Percentiles rank a stretch among this genome's conserved stretches.
Conservation (phyloP, 768 basidiomycete species). For the Tulasnella sp. region DNA sequence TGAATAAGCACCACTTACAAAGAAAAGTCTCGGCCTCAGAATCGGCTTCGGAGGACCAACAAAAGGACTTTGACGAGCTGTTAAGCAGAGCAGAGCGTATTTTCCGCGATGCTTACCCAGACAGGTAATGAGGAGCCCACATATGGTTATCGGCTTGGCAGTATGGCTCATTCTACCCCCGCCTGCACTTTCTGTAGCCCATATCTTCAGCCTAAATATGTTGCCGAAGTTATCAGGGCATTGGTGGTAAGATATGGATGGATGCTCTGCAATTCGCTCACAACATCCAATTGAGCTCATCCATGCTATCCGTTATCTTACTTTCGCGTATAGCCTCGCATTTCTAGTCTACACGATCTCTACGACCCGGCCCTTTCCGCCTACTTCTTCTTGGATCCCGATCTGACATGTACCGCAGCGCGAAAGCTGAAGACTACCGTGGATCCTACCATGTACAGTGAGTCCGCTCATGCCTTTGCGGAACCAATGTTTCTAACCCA, state of each 20-base stretch:
- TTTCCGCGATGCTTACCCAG: conserved; percentile 48
- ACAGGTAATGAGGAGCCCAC: conserved; percentile 47
- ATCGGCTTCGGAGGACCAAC: conserved; percentile 26
- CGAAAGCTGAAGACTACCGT: conserved; percentile 40
- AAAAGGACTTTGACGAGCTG: conserved; percentile 44
- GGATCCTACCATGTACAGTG: conserved; percentile 37
- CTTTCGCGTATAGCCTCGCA: conserved; percentile 52
- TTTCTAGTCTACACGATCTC: conserved; percentile 62
- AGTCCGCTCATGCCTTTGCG: conserved; percentile 22
- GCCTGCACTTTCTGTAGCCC: too few relatives aligned
- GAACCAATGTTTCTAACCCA: conserved; percentile 13
- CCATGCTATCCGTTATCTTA: too few relatives aligned
- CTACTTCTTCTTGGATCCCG: conserved; percentile 70
- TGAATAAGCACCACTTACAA: conserved; percentile 82
- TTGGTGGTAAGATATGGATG: conserved; percentile 42
- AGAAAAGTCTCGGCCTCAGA: conserved; percentile 39
- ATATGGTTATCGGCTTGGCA: too few relatives aligned
- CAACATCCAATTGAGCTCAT: not conserved
- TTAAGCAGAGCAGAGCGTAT: conserved; percentile 43
- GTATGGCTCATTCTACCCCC: too few relatives aligned
- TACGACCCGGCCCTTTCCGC: conserved; percentile 42
- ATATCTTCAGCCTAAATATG: conserved; percentile 45
- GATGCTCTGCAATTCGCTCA: not conserved
- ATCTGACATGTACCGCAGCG: conserved; percentile 47
- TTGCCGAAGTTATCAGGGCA: conserved; percentile 50